phyloP scores from a whole-genome alignment of 2,329 filamentous ascomycete genomes.

The Cytospora chrysosperma region DNA sequence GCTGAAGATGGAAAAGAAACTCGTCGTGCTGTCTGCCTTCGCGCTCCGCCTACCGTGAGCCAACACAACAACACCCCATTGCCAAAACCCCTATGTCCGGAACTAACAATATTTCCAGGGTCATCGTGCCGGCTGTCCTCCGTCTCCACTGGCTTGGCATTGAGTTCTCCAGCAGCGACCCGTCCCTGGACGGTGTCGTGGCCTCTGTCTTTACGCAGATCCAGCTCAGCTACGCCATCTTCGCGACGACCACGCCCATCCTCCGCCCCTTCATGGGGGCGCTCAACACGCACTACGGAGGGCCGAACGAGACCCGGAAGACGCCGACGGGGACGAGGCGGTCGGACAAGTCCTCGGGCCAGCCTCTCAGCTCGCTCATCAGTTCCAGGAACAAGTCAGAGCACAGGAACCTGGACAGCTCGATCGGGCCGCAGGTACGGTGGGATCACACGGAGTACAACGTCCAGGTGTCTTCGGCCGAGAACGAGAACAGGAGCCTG shows the following conservation, averaged over 20 bases:
- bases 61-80: not conserved
- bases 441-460: constrained; percentile 19
- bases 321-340: not conserved
- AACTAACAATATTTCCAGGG: constrained; percentile 28
- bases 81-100: constrained; percentile 1
- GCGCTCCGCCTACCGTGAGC: constrained; percentile 41
- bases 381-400: not conserved
- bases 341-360: not conserved
- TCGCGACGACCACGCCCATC: constrained; percentile 42
- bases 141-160: constrained; percentile 38
- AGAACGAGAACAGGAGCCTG: not conserved
- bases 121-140: constrained; percentile 39
- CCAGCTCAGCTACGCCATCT: constrained; percentile 41
- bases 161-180: constrained; percentile 35
- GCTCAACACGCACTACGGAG: constrained; percentile 35
- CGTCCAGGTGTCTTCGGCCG: not conserved
- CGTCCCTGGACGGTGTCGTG: constrained; percentile 37
- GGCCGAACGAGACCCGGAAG: constrained; percentile 9
- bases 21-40: constrained; percentile 40
- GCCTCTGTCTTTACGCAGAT: constrained; percentile 39
- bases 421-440: constrained; percentile 1
- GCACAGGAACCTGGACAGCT: not conserved
- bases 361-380: not conserved
- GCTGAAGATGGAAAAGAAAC: constrained; percentile 38
- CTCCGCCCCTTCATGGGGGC: constrained; percentile 44